A percentile compares a stretch with the other conserved stretches of the same genome.
Evolutionary conservation across 2,329 filamentous ascomycete genomes (phyloP).

Genomic region (Mollisiaceae sp.): DNA sequence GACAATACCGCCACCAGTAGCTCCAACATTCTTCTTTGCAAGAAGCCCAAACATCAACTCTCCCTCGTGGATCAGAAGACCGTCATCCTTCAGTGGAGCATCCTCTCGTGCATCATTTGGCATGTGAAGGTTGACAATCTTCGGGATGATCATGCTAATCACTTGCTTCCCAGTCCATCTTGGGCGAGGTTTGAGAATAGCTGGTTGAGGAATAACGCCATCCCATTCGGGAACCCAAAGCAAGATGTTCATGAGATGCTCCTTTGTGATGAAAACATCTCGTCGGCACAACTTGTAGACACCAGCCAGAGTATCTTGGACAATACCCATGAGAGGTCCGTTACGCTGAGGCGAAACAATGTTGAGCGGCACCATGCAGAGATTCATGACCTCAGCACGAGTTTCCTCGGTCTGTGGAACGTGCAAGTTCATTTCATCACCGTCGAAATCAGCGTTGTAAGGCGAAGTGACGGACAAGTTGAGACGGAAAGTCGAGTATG

Average conservation of each 20-base stretch:
- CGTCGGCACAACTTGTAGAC: slow-evolving; percentile 95
- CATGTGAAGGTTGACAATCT: slow-evolving; percentile 79
- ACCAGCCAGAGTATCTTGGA: slow-evolving; percentile 95
- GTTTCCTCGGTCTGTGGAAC: slow-evolving; percentile 98
- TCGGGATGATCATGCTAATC: slow-evolving; percentile 88
- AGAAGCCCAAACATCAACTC: slow-evolving; percentile 90
- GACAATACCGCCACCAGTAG: slow-evolving; percentile 86
- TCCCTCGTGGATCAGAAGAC: slow-evolving; percentile 82
- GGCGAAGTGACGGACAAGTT: slow-evolving; percentile 97
- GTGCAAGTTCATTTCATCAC: slow-evolving; percentile 99
- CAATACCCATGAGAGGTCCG: slow-evolving; percentile 98
- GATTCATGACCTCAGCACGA: slow-evolving; percentile 88
- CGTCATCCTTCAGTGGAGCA: slow-evolving; percentile 74
- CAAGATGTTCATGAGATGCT: slow-evolving; percentile 95
- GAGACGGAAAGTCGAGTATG: slow-evolving; percentile 96
- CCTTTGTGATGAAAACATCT: slow-evolving; percentile 88
- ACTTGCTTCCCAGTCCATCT: slow-evolving; percentile 99
- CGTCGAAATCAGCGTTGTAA: slow-evolving; percentile 99
- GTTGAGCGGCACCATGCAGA: slow-evolving; percentile 97
- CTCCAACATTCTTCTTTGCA: slow-evolving; percentile 93
- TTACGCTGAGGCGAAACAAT: slow-evolving; percentile 98
- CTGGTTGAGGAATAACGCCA: slow-evolving; percentile 87
- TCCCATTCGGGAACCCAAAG: slow-evolving; percentile 99
- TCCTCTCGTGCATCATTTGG: slow-evolving; percentile 64
- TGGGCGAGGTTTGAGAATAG: slow-evolving; percentile 90